Conservation (phyloP, 129 eudicot species). For the Scalesia atractyloides region DNA sequence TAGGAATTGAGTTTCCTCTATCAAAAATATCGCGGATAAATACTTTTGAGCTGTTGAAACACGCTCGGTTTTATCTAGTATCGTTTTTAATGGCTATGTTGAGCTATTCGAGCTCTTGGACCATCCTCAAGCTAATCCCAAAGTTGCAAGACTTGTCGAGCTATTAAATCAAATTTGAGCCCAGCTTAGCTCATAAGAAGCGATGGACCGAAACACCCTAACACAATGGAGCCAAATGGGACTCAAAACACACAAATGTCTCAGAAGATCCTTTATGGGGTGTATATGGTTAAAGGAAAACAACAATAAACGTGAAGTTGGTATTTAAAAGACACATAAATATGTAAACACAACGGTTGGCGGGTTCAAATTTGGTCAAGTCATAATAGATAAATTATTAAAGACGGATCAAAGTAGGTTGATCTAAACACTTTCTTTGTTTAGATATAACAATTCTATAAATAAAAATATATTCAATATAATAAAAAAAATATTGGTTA, state of each 20-base stretch:
- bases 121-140: neutral
- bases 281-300: neutral
- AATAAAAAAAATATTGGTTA: no score
- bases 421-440: no score
- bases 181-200: neutral
- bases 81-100: neutral
- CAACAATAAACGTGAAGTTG: neutral
- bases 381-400: neutral
- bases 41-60: neutral
- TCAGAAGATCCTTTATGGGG: neutral
- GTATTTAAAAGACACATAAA: neutral
- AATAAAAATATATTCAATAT: no score
- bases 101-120: neutral
- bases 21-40: neutral
- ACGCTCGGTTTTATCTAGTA: neutral
- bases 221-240: neutral
- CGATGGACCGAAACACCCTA: neutral
- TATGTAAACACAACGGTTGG: neutral
- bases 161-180: neutral
- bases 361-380: neutral
- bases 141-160: neutral
- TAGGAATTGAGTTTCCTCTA: neutral
- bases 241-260: neutral
- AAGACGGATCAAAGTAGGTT: no score
- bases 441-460: no score